Base-by-base conservation (phyloP, 2,329 filamentous ascomycete species). In the Colletotrichum tropicicola region DNA sequence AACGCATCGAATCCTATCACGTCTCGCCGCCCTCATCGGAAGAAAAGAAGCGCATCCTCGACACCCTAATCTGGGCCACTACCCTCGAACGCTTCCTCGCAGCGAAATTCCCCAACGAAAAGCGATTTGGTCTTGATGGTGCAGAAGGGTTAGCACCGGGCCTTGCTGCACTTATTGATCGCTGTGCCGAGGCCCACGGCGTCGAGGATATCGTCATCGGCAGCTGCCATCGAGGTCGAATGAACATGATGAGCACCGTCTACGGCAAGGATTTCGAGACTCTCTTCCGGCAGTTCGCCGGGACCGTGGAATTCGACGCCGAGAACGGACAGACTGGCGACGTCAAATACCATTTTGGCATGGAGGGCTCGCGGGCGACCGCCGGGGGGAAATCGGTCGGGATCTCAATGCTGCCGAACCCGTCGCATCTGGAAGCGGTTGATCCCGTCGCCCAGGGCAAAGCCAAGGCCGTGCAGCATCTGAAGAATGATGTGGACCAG, bases 181-280 rank as follows among this genome's bases (percentile, higher is more conserved):
- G 96, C 75, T 97, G 94, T 76, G 96, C 98, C 70, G 96, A 98
- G 77, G 28, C 12, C 1, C 97, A 97, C 74, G 96, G 96, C 63
- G 92, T 99, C 74, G 97, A 98, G 85, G 95, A 98, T 75, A 98
- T 99, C 73, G 92, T 98, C 75, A 98, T 99, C 74, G 96, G 96
- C 74, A 99, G 98, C 95, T 96, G 96, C 70, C 96, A 98, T 80
- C 94, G 96, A 88, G 96, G 96, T 74, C 93, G 96, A 85, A 89
- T 99, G 69, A 98, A 98, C 75, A 93, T 99, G 53, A 89, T 99
- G 68, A 96, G 92, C 83, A 98, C 98, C 82, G 96, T 99, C 75
- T 96, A 98, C 71, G 91, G 96, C 75, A 99, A 99, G 83, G 94
- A 95, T 72, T 98, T 98, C 80, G 96, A 98, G 84, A 98, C 95